Evolutionary conservation across 306 rosid genomes (phyloP).

Genomic region (Amphicarpaea edgeworthii): DNA sequence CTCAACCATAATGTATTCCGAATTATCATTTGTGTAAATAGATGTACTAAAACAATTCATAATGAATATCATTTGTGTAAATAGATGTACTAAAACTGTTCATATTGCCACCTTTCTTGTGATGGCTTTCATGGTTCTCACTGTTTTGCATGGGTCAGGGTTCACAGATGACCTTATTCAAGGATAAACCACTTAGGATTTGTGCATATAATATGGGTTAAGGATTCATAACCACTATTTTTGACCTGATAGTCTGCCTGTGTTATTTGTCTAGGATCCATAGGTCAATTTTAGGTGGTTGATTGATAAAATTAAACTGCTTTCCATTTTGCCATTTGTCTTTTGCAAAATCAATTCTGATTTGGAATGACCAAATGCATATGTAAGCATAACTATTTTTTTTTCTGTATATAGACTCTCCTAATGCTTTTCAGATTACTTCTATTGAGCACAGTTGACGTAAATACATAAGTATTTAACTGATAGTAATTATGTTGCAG

Average conservation of each 20-base stretch:
- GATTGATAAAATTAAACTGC: background rate
- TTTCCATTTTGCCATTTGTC: background rate
- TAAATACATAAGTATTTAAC: constrained; percentile 32
- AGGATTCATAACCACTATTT: background rate
- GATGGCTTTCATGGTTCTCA: constrained; percentile 3
- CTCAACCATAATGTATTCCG: background rate
- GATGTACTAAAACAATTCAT: background rate
- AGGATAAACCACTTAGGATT: constrained; percentile 9
- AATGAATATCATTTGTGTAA: too few species aligned
- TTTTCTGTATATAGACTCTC: background rate
- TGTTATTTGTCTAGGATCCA: constrained; percentile 10
- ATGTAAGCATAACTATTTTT: constrained; percentile 1
- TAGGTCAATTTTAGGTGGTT: constrained; percentile 22
- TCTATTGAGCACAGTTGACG: background rate
- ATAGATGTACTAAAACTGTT: background rate
- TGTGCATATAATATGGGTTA: background rate
- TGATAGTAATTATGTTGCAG: constrained; percentile 55
- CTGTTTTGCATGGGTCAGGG: background rate
- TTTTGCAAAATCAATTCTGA: constrained; percentile 19
- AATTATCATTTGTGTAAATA: background rate
- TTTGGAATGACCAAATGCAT: constrained; percentile 15
- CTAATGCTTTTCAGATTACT: background rate
- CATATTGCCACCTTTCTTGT: constrained; percentile 15
- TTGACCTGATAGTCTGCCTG: background rate
- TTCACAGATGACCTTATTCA: background rate